phyloP scores from a whole-genome alignment of 2,329 filamentous ascomycete genomes.

The Hymenoscyphus infarciens region DNA sequence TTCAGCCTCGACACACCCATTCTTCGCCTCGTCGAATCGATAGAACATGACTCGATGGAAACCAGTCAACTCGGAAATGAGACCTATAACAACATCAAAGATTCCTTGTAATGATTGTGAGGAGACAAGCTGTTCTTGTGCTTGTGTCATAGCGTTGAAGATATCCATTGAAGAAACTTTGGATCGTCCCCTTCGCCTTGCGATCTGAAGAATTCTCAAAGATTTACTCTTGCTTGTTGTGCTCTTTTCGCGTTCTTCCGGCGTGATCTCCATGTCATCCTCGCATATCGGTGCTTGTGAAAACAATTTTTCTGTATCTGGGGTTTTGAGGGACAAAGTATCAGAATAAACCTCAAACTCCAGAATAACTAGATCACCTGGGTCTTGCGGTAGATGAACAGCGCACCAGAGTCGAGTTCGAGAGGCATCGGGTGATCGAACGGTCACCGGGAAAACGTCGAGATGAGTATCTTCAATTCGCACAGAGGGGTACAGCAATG shows the following conservation, averaged over 20 bases:
- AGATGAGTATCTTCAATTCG: slow-evolving; percentile 19
- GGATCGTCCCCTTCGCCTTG: slow-evolving; percentile 15
- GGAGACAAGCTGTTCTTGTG: slow-evolving; percentile 22
- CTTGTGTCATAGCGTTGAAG: slow-evolving; percentile 26
- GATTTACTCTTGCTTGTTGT: slow-evolving; percentile 22
- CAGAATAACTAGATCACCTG: slow-evolving; percentile 24
- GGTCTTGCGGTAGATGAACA: slow-evolving; percentile 20
- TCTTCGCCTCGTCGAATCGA: slow-evolving; percentile 28
- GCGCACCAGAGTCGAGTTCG: slow-evolving; percentile 27
- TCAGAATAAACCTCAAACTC: slow-evolving; percentile 28
- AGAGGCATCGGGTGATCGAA: slow-evolving; percentile 15
- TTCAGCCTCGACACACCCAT: slow-evolving; percentile 30
- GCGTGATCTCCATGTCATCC: slow-evolving; percentile 15
- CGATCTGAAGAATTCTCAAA: slow-evolving; percentile 21
- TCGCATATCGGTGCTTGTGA: slow-evolving; percentile 14
- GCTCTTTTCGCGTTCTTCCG: slow-evolving; percentile 24
- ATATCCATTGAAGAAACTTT: slow-evolving; percentile 25
- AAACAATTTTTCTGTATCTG: slow-evolving; percentile 11
- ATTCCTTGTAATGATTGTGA: slow-evolving; percentile 20
- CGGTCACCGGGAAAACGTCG: slow-evolving; percentile 20
- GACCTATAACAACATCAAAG: slow-evolving; percentile 25
- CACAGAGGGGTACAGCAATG: slow-evolving; percentile 12
- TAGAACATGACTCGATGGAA: slow-evolving; percentile 32
- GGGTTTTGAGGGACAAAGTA: slow-evolving; percentile 20
- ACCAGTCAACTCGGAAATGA: slow-evolving; percentile 27